Base-by-base conservation (phyloP, 2,329 filamentous ascomycete genomes). In the Dactylellina sp. region DNA sequence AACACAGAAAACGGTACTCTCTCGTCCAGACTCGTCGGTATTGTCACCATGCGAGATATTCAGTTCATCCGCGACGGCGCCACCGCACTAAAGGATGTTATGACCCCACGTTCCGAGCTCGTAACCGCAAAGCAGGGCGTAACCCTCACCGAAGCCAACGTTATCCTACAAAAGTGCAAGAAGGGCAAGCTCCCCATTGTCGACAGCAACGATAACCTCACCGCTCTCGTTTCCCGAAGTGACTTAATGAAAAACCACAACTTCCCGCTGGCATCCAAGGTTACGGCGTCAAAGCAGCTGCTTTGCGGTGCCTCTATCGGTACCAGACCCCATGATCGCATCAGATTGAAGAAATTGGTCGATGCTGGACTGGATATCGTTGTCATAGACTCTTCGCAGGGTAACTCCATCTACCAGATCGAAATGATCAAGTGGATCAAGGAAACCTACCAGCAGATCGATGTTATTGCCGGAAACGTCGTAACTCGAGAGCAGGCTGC, bases 371-470 rank as follows among this genome's bases (percentile, higher is more conserved):
- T 99, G 57, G 95, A 99, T 80, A 91, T 99, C 81, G 93, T 97
- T 77, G 86, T 99, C 79, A 88, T 99, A 60, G 95, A 99, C 85
- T 95, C 91, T 83, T 96, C 91, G 80, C 95, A 99, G 84, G 95
- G 95, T 78, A 98, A 98, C 88, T 95, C 91, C 83, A 93, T 98
- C 86, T 99, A 94, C 87, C 94, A 98, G 85, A 90, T 98, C 76
- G 92, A 97, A 75, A 99, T 99, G 95, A 88, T 99, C 85, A 93
- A 93, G 84, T 98, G 90, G 86, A 87, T 95, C 84, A 99, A 99
- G 87, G 82, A 89, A 78, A 91, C 89, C 78, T 94, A 89, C 85
- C 92, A 94, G 32, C 84, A 85, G 55, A 86, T 99, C 76, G 93
- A 99, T 79, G 95, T 99, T 81, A 97, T 99, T 81, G 96, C 91